Base-by-base conservation (phyloP, 2,329 filamentous ascomycete species). In the Bipolaris oryzae region DNA sequence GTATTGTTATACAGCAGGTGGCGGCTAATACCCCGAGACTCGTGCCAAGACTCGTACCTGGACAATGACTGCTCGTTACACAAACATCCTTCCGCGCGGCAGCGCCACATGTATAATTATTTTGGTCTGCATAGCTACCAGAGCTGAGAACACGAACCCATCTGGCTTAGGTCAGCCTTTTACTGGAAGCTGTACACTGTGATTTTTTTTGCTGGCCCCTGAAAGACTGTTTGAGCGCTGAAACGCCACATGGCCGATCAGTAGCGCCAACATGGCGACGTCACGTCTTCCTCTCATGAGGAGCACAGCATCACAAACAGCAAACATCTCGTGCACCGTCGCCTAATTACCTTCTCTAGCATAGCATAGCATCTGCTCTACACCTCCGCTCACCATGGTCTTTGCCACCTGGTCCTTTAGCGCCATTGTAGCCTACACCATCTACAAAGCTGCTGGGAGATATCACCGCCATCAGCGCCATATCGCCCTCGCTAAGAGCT, bases 401-500 rank as follows among this genome's bases (percentile, higher is more conserved):
- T 54, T 62, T n/a, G 57, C 64, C 53, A 61, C 62, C 11, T 53
- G 75, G 28, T 50, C 70, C 28, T 44, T 72, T 20, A 63, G 66
- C 60, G 66, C 67, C 34, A 35, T 72, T 18, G 63, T 62, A 35
- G 60, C 61, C 66, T 64, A 78, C 21, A 53, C 71, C 33, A 52
- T 76, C 20, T 71, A 74, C 42, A 50, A 77, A 54, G 50, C 68
- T 16, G 57, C 72, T 28, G 66, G 69, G 50, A 70, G 67, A 21
- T 78, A 77, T 64, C 72, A 72, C 34, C 68, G 66, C 55, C 76
- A 78, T 52, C 62, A 63, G 48, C 72, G 69, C 55, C 81, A 81
- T 62, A 64, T 81, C 34, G 72, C 74, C 5, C 71, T 74, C 16
- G 80, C 80, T 23, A 81, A 80, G 63, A 74, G 70, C 61, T 81